A percentile compares a stretch with the other conserved stretches of the same genome.
Evolutionary conservation across 2,329 filamentous ascomycete species (phyloP).

Genomic region (Aaosphaeria pasadenensis): DNA sequence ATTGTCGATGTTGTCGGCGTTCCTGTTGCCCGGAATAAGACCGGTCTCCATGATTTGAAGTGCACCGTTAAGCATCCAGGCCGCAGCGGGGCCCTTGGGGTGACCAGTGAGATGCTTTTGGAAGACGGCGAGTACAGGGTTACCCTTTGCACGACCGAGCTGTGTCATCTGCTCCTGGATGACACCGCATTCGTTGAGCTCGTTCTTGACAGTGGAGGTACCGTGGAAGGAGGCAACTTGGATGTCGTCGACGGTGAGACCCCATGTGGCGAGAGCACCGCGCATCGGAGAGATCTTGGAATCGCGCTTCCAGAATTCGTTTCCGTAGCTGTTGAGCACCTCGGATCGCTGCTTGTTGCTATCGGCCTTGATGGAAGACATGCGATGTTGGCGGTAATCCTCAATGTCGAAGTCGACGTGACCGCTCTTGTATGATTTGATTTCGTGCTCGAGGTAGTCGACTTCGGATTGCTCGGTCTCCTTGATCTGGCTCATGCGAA

Average conservation of each 20-base stretch:
- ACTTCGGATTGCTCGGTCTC: slow-evolving; percentile 5
- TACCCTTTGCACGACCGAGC: slow-evolving; percentile 35
- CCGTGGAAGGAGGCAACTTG: slow-evolving; percentile 39
- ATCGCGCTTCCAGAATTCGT: slow-evolving; percentile 26
- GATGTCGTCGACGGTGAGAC: slow-evolving; percentile 39
- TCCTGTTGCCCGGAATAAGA: slow-evolving; percentile 36
- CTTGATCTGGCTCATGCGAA: slow-evolving; percentile 8
- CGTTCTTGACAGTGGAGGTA: slow-evolving; percentile 40
- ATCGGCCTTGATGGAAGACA: neutral
- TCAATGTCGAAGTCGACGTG: slow-evolving; percentile 4
- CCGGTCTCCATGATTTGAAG: slow-evolving; percentile 35
- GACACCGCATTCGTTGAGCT: slow-evolving; percentile 39
- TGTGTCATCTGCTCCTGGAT: slow-evolving; percentile 35
- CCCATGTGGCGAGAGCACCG: slow-evolving; percentile 36
- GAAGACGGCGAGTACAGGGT: slow-evolving; percentile 28
- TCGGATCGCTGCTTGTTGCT: slow-evolving; percentile 1
- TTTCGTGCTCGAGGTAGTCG: slow-evolving; percentile 3
- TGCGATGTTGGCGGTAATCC: slow-evolving; percentile 3
- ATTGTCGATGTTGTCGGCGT: slow-evolving; percentile 37
- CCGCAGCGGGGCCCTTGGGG: slow-evolving; percentile 36
- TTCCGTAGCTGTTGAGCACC: slow-evolving; percentile 17
- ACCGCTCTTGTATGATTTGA: slow-evolving; percentile 2
- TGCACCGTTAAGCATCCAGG: slow-evolving; percentile 40
- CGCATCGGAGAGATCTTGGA: slow-evolving; percentile 33
- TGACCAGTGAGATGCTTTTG: slow-evolving; percentile 42